These are phyloP conservation scores for Parastagonospora nodorum DNA, from an alignment of 2,329 filamentous ascomycete species.

Conservation along the genomic window DNA sequence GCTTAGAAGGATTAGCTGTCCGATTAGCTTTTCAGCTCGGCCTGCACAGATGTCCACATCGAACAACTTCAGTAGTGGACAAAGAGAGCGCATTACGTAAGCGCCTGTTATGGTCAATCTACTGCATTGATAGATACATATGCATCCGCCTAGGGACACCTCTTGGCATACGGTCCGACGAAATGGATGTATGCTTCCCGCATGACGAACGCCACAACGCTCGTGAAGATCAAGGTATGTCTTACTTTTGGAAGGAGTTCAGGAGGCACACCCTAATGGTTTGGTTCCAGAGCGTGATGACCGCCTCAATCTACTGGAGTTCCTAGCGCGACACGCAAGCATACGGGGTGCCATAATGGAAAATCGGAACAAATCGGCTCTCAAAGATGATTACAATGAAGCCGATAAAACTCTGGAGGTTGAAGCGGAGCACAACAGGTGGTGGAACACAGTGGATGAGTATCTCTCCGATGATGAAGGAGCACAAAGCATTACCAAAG, in stretches of 20 bases:
- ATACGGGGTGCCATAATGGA: slow-evolving; percentile 33
- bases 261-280: neutral
- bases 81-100: slow-evolving; percentile 27
- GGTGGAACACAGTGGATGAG: slow-evolving; percentile 35
- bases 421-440: slow-evolving; percentile 30
- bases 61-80: neutral
- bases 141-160: slow-evolving; percentile 30
- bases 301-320: slow-evolving; percentile 27
- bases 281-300: slow-evolving; percentile 13
- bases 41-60: slow-evolving; percentile 21
- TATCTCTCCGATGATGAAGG: slow-evolving; percentile 22
- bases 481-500: slow-evolving; percentile 18
- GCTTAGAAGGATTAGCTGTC: slow-evolving; percentile 25
- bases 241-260: neutral
- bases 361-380: slow-evolving; percentile 15
- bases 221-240: slow-evolving; percentile 4
- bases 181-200: slow-evolving; percentile 28
- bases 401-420: slow-evolving; percentile 15
- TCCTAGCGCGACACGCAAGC: slow-evolving; percentile 25
- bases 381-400: slow-evolving; percentile 11
- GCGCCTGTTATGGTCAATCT: slow-evolving; percentile 30
- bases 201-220: slow-evolving; percentile 20
- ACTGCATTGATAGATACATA: slow-evolving; percentile 31
- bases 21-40: slow-evolving; percentile 26
- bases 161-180: slow-evolving; percentile 22